Conservation (phyloP, 257 asterid species). For the Verbascum thapsus region DNA sequence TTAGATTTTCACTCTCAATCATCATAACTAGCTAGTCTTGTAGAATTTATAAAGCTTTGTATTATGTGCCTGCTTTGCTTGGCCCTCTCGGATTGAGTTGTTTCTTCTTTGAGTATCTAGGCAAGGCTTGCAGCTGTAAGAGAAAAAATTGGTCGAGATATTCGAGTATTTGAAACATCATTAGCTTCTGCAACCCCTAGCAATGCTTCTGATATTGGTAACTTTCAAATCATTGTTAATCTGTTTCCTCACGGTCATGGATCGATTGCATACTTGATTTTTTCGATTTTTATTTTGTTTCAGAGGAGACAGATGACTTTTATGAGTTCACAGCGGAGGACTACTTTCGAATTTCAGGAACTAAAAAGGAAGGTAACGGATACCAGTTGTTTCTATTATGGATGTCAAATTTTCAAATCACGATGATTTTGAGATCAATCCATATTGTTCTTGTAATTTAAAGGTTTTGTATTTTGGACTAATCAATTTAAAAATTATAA, state of each 20-base stretch:
- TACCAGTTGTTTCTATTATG: conserved; percentile 5
- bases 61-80: conserved; percentile 6
- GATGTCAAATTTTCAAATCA: conserved; percentile 13
- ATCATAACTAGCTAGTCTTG: not conserved
- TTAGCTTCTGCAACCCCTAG: conserved; percentile 50
- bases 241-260: conserved; percentile 20
- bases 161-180: conserved; percentile 77
- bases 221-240: not conserved
- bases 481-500: conserved; percentile 11
- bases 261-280: conserved; percentile 11
- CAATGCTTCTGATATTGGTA: conserved; percentile 59
- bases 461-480: not conserved
- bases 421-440: conserved; percentile 15
- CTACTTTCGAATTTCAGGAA: conserved; percentile 66
- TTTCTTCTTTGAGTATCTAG: conserved; percentile 39
- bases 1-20: conserved; percentile 7
- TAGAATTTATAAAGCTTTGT: conserved; percentile 8
- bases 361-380: conserved; percentile 81
- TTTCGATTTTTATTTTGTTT: conserved; percentile 18
- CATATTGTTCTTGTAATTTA: conserved; percentile 9
- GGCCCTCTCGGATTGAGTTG: conserved; percentile 21
- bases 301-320: conserved; percentile 82
- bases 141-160: conserved; percentile 78
- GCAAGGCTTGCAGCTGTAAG: conserved; percentile 80
- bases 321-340: conserved; percentile 95